Percentiles rank a stretch among this genome's conserved stretches.
These are phyloP conservation scores for Eimeria praecox DNA, from an alignment of 169 alveolate genomes.

Conservation along the genomic window DNA sequence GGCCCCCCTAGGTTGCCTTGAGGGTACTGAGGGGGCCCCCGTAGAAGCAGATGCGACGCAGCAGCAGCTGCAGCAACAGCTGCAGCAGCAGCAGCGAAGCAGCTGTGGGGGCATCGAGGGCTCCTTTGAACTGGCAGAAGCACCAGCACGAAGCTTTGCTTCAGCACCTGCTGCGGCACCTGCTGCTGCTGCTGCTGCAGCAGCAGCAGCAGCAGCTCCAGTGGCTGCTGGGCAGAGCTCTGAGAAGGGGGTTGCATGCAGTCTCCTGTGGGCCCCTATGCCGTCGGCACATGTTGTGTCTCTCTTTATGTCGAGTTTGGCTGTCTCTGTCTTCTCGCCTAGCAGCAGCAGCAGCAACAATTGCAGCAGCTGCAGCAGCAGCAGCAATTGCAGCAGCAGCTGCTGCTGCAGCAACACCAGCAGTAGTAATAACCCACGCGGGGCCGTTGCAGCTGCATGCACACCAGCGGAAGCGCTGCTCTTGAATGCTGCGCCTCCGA, in stretches of 20 bases:
- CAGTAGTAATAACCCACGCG: background rate
- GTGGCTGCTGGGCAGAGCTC: background rate
- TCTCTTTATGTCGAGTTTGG: background rate
- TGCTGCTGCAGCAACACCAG: too few relatives aligned
- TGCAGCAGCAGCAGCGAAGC: background rate
- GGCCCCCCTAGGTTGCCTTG: background rate
- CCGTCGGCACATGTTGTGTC: constrained; percentile 36
- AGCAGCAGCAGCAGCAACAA: constrained; percentile 41
- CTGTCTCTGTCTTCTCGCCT: constrained; percentile 51
- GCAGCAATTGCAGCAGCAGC: background rate
- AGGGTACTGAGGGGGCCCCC: background rate
- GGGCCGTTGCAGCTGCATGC: constrained; percentile 9
- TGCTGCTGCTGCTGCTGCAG: background rate
- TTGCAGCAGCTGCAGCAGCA: constrained; percentile 32
- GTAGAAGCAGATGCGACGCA: background rate
- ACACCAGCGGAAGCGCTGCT: background rate
- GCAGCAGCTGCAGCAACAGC: constrained; percentile 37
- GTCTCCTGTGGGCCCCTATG: constrained; percentile 42
- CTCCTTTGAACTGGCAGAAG: background rate
- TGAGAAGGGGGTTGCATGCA: background rate
- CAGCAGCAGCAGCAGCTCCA: background rate
- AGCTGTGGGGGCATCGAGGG: background rate
- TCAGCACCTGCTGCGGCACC: background rate
- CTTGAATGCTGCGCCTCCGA: background rate
- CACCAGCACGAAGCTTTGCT: background rate